These are phyloP conservation scores for Gnaphalium uliginosum DNA, from an alignment of 129 eudicot species.

Conservation along the genomic window DNA sequence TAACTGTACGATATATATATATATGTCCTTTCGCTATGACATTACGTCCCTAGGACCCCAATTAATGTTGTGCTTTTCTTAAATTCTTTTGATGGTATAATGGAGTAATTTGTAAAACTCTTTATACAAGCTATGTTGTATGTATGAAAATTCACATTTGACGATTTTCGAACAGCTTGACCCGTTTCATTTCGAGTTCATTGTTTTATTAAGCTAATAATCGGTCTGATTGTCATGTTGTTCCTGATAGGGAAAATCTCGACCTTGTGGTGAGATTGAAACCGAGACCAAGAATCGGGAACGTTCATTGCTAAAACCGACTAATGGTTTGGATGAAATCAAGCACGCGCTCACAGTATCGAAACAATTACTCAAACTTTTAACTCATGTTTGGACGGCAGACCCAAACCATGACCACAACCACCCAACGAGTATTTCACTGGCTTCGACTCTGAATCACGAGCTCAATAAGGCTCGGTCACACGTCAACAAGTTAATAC, in stretches of 20 bases:
- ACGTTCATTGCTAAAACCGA: constrained; percentile 33
- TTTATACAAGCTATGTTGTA: too few species aligned
- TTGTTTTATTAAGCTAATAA: neutral
- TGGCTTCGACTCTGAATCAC: constrained; percentile 59
- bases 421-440: constrained; percentile 53
- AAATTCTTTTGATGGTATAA: neutral
- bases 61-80: neutral
- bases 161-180: neutral
- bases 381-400: constrained; percentile 43
- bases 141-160: too few species aligned
- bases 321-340: constrained; percentile 50
- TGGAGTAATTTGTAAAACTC: too few species aligned
- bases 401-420: constrained; percentile 43
- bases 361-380: constrained; percentile 70
- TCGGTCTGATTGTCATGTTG: neutral
- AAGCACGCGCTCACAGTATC: constrained; percentile 56
- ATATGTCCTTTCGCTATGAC: neutral
- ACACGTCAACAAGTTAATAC: constrained; percentile 58
- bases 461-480: constrained; percentile 72
- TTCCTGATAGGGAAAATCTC: constrained; percentile 22
- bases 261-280: constrained; percentile 32
- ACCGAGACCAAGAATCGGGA: constrained; percentile 22
- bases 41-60: neutral
- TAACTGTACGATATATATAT: neutral
- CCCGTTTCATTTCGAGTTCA: neutral